Percentiles rank a stretch among this genome's conserved stretches.
Evolutionary conservation across 306 rosid genomes (phyloP).

Genomic region (Arachis hypogaea): DNA sequence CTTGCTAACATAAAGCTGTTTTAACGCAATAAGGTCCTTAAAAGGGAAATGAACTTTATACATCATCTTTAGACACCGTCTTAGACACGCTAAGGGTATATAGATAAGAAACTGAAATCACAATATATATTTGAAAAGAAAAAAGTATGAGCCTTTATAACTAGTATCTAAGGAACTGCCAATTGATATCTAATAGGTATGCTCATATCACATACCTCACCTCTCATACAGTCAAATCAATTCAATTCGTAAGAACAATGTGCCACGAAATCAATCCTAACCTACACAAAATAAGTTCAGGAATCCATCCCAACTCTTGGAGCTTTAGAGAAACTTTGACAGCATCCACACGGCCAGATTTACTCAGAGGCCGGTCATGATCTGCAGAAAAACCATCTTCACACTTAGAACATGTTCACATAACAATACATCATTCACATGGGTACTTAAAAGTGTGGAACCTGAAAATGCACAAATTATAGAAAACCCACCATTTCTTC

Average conservation of each 20-base stretch:
- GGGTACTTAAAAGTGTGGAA: slow-evolving; percentile 17
- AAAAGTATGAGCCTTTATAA: neutral
- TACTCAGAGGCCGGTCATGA: slow-evolving; percentile 94
- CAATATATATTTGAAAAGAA: no score
- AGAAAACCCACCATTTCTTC: neutral
- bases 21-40: neutral
- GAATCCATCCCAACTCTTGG: slow-evolving; percentile 87
- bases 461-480: neutral
- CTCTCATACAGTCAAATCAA: slow-evolving; percentile 10
- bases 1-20: neutral
- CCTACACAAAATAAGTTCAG: slow-evolving; percentile 92
- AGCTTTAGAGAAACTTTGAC: slow-evolving; percentile 68
- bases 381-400: slow-evolving; percentile 50
- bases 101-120: neutral
- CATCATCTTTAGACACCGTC: neutral
- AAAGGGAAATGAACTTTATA: neutral
- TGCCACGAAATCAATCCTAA: slow-evolving; percentile 41
- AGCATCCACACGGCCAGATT: slow-evolving; percentile 77
- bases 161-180: neutral
- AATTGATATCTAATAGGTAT: neutral
- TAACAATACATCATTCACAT: slow-evolving; percentile 5
- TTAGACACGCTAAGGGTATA: neutral
- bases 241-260: slow-evolving; percentile 11
- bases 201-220: neutral
- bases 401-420: neutral